Evolutionary conservation across 2,329 filamentous ascomycete genomes (phyloP), one percentile per base, ranked within the genome.

Genomic region (Ceratocystis cubensis): DNA sequence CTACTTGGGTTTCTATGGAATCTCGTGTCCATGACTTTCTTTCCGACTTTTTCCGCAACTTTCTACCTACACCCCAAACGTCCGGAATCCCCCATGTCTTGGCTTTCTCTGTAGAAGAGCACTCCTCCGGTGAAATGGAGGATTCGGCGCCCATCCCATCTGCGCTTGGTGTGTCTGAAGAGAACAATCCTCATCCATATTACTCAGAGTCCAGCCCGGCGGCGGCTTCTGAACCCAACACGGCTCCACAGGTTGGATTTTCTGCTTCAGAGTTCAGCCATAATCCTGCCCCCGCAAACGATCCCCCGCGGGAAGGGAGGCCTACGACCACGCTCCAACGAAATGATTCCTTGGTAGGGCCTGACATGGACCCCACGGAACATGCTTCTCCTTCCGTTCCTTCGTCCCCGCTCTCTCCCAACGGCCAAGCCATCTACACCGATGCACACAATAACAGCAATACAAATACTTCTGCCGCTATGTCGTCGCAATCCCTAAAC

Each of bases 1-100:
- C 78, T 57, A 71, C 79, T 61, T 77, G 77, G 61, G 76, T 76
- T 6, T 74, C 73, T 20, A 67, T 79, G 25, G 64, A 68, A 41
- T 44, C 41, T 1, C 13, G 44, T 25, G n/a, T 63, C 20, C 46
- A 66, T 3, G 48, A 62, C 7, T 41, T 65, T 8, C 20, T 65
- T 7, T 59, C 61, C 10, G 30, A 61, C 28, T 22, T 45, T 44
- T 62, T 67, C 41, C 28, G 46, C 13, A 25, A 25, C 15, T 2
- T 61, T 4, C 41, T 67, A 28, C 65, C 65, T 7, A 44, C 53
- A 1, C 65, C 65, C 22, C 61, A 59, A 37, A 59, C 13, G 61
- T 46, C 61, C 7, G 48, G 28, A 53, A 48, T 30, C 33, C 28
- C 41, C 44, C 15, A n/a, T 20, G 37, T 33, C 2, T 17, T 17